Base-by-base conservation (phyloP, 1,284 basidiomycete genomes). In the Apiotrichum sp. region DNA sequence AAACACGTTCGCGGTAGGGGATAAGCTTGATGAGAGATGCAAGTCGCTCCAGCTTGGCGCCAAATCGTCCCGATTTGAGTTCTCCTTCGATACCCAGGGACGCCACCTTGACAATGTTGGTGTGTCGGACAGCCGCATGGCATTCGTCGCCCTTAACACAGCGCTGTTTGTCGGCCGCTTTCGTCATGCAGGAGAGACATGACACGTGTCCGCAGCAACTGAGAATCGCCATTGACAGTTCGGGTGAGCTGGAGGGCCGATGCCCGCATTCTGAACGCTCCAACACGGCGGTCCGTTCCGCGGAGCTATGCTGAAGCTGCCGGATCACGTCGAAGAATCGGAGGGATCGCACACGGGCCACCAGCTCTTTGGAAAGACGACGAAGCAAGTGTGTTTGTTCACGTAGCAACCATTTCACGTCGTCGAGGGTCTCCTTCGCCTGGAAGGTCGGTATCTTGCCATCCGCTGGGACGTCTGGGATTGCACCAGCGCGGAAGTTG, bases 121-220 rank as follows among this genome's bases (percentile, higher is more conserved):
- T 45, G 81, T 80, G 36, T 84, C 84, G 50, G 83, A 90, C 40
- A 82, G 85, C 48, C 82, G 87, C 70, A 80, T 84, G 75, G 54
- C 90, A 93, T 22, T 80, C 80, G 9, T 79, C 79, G 14, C 83
- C 82, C 61, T 87, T 85, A 11, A 92, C 85, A 65, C 90, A 93
- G 64, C 87, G 86, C 71, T 93, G 90, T 53, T 80, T 81, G 56
- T 86, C 83, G 5, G 89, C 89, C 50, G 82, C 84, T 35, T 78
- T 75, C 53, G 78, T 80, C 60, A 95, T 87, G 67, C 89, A 92
- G 2, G 78, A 74, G 65, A 83, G 73, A 67, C 89, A 93, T 3
- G 91, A 89, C 65, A 83, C 85, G 70, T 96, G 91, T 6, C 91
- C 91, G 66, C 91, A 96, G 33, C 89, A 91, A 2, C 90, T 93